Conservation (phyloP, 176 grass and related monocot species). For the Rhynchospora tenuis region DNA sequence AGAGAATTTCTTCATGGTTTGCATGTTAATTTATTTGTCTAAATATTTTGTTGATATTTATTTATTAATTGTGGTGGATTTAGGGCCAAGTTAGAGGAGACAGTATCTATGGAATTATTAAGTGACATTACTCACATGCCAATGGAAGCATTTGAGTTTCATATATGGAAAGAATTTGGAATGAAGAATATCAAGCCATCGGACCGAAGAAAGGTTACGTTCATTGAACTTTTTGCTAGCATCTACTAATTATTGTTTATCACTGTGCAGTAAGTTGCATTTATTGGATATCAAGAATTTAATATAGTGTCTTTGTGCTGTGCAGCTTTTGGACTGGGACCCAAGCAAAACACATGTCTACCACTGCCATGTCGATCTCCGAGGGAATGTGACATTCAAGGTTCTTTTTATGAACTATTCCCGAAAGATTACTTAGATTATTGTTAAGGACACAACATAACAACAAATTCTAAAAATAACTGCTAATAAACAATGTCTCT, state of each 20-base stretch:
- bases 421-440: neutral
- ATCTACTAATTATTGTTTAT: neutral
- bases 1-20: neutral
- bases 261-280: neutral
- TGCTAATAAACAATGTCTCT: neutral
- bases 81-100: constrained; percentile 57
- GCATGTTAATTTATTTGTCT: neutral
- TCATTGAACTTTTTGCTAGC: neutral
- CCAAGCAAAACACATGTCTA: constrained; percentile 40
- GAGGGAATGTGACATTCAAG: constrained; percentile 43
- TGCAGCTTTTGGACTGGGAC: constrained; percentile 60
- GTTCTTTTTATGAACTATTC: constrained; percentile 26
- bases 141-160: constrained; percentile 48
- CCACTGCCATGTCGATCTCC: constrained; percentile 55
- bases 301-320: neutral
- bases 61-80: constrained; percentile 16
- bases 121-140: constrained; percentile 24
- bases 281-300: neutral
- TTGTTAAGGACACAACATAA: neutral
- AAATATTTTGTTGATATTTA: neutral
- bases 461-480: neutral
- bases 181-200: constrained; percentile 1
- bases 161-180: constrained; percentile 55
- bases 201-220: constrained; percentile 62
- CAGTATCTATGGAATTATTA: constrained; percentile 35